Conservation (phyloP, 2,329 filamentous ascomycete genomes). For the Chaetomium strumarium region DNA sequence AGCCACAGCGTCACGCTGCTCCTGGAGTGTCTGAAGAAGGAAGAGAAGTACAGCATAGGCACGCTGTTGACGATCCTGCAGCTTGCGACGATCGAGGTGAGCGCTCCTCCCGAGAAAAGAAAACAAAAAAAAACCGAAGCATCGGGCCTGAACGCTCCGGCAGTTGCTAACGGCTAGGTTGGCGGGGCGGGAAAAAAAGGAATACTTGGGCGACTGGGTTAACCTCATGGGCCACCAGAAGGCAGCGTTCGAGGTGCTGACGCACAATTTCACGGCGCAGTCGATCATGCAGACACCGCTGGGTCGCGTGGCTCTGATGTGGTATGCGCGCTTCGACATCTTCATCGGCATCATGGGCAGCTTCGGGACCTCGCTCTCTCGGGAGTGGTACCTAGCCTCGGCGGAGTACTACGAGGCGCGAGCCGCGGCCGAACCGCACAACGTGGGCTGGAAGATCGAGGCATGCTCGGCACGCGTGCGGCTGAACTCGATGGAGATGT, state of each 20-base stretch:
- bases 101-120: constrained; percentile 13
- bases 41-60: constrained; percentile 63
- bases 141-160: neutral
- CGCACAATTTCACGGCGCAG: constrained; percentile 69
- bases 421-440: constrained; percentile 51
- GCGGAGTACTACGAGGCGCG: constrained; percentile 59
- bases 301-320: constrained; percentile 69
- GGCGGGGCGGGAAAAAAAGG: no score
- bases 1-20: constrained; percentile 79
- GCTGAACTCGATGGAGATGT: constrained; percentile 73
- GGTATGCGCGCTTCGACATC: constrained; percentile 87
- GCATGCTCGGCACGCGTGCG: constrained; percentile 60
- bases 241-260: constrained; percentile 77
- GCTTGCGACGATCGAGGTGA: constrained; percentile 85
- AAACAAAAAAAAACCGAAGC: no score
- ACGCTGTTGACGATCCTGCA: constrained; percentile 86
- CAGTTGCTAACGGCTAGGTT: constrained; percentile 11
- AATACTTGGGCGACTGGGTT: constrained; percentile 92
- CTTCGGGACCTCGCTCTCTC: constrained; percentile 64
- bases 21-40: constrained; percentile 62
- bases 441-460: constrained; percentile 62
- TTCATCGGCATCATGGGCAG: constrained; percentile 79
- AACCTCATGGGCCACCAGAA: constrained; percentile 90
- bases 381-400: constrained; percentile 69
- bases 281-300: constrained; percentile 65